These are phyloP conservation scores for Puccinellia tenuiflora DNA, from an alignment of 176 grass and related monocot genomes.

Conservation along the genomic window DNA sequence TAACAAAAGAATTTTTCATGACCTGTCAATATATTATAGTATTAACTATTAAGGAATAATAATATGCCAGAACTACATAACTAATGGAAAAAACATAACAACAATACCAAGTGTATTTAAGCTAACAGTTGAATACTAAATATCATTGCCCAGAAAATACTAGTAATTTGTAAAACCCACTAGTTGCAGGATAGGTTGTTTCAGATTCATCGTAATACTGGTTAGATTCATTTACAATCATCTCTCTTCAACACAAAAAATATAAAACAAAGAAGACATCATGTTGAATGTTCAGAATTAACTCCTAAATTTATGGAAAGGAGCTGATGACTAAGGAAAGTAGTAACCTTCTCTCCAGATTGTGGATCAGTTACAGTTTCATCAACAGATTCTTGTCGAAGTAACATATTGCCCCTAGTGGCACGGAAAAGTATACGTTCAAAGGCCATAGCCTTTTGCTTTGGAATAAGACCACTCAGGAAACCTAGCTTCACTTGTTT, in stretches of 20 bases:
- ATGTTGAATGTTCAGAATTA: neutral
- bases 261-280: neutral
- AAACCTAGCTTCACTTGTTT: slow-evolving; percentile 97
- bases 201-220: neutral
- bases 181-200: neutral
- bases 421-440: slow-evolving; percentile 95
- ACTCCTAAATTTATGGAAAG: neutral
- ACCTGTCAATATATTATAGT: slow-evolving; percentile 37
- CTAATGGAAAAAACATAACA: neutral
- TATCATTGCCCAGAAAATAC: neutral
- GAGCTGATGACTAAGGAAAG: neutral
- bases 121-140: neutral
- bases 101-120: neutral
- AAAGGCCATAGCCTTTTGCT: slow-evolving; percentile 94
- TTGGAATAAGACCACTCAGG: slow-evolving; percentile 88
- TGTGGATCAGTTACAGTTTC: slow-evolving; percentile 66
- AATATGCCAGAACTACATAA: neutral
- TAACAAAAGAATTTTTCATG: slow-evolving; percentile 78
- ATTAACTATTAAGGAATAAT: neutral
- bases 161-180: neutral
- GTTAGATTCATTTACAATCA: neutral
- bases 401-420: slow-evolving; percentile 82
- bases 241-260: neutral
- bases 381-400: slow-evolving; percentile 85
- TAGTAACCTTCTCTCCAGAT: slow-evolving; percentile 83